Percentiles rank a stretch among this genome's conserved stretches.
These are phyloP conservation scores for Microbotryum saponariae DNA, from an alignment of 1,284 basidiomycete species.

Conservation along the genomic window DNA sequence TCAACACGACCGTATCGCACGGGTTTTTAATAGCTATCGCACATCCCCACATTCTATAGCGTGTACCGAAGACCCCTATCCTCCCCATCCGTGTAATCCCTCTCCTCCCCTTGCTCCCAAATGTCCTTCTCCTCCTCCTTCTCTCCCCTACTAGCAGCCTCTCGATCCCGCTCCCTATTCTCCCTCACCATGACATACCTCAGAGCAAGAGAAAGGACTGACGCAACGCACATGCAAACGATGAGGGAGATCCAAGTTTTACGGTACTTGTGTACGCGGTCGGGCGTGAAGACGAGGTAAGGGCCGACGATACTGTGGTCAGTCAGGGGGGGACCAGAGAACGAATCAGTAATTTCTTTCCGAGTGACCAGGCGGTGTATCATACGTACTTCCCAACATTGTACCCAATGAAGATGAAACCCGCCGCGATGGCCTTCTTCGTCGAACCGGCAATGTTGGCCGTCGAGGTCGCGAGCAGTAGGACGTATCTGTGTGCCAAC, in stretches of 20 bases:
- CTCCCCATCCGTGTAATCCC: slow-evolving; percentile 35
- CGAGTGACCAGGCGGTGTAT: not conserved
- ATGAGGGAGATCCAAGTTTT: slow-evolving; percentile 47
- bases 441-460: slow-evolving; percentile 47
- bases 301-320: slow-evolving; percentile 42
- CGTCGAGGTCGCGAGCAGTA: slow-evolving; percentile 43
- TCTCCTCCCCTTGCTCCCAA: slow-evolving; percentile 9
- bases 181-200: slow-evolving; percentile 39
- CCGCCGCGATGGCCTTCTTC: slow-evolving; percentile 45
- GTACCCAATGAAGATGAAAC: slow-evolving; percentile 45
- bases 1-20: too few species aligned
- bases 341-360: not conserved
- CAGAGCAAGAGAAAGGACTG: slow-evolving; percentile 38
- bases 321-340: slow-evolving; percentile 8
- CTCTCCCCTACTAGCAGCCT: slow-evolving; percentile 4
- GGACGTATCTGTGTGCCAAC: slow-evolving; percentile 26
- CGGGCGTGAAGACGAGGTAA: slow-evolving; percentile 38
- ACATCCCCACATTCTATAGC: not conserved
- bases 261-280: slow-evolving; percentile 43
- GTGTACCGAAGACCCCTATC: slow-evolving; percentile 27
- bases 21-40: too few species aligned
- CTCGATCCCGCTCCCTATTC: slow-evolving; percentile 37
- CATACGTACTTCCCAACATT: slow-evolving; percentile 34
- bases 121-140: slow-evolving; percentile 7
- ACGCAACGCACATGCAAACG: slow-evolving; percentile 36